Evolutionary conservation across 192 early-diverging fungal species (phyloP).

Genomic region (Coemansia sp.): DNA sequence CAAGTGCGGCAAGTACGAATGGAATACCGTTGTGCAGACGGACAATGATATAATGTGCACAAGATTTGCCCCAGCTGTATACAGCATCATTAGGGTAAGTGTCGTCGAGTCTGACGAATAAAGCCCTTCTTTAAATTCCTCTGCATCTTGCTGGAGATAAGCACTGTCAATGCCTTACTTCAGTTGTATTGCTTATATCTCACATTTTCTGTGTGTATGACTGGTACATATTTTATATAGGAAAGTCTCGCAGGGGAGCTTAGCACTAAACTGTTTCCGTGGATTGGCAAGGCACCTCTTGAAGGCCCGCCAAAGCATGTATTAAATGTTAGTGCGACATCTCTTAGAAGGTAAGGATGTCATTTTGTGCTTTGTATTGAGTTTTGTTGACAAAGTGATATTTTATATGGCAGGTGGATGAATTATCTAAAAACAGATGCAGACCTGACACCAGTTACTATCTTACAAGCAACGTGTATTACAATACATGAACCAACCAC

Average conservation of each 20-base stretch:
- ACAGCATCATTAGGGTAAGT: slow-evolving; percentile 30
- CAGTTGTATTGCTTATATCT: no score
- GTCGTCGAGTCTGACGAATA: no score
- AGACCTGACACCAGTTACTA: no score
- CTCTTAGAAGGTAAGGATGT: slow-evolving; percentile 40
- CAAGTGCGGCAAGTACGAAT: slow-evolving; percentile 15
- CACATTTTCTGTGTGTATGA: no score
- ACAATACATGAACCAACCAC: not conserved
- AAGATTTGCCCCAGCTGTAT: slow-evolving; percentile 37
- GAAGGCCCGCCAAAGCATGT: slow-evolving; percentile 31
- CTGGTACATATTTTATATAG: slow-evolving; percentile 1
- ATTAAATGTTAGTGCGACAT: slow-evolving; percentile 31
- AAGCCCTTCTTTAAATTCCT: no score
- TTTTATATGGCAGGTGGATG: no score
- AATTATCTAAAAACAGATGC: no score
- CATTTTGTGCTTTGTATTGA: not conserved
- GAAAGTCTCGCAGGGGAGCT: slow-evolving; percentile 15
- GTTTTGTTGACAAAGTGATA: not conserved
- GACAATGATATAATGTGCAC: slow-evolving; percentile 5
- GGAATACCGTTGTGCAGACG: slow-evolving; percentile 4
- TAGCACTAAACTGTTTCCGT: slow-evolving; percentile 35
- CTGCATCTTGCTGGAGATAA: no score
- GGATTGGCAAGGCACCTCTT: slow-evolving; percentile 29
- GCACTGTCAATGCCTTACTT: no score
- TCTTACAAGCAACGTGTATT: not conserved